A percentile compares a stretch with the other conserved stretches of the same genome.
Evolutionary conservation across 1,139 yeast genomes (phyloP).

Genomic region (Fermentozyma sake): DNA sequence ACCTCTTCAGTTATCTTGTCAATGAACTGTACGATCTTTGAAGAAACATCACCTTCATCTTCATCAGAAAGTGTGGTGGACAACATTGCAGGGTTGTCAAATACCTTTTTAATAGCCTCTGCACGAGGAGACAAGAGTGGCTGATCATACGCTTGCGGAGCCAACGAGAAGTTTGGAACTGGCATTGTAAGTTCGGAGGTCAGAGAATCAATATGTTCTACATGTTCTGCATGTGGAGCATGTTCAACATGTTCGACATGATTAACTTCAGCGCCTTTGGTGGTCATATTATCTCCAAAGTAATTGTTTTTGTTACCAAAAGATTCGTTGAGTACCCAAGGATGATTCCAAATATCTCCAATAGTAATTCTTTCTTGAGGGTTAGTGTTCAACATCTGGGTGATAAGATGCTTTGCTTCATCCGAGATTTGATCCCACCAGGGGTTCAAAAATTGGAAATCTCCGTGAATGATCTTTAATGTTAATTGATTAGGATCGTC

Average conservation of each 20-base stretch:
- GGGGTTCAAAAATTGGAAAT: slow-evolving; percentile 77
- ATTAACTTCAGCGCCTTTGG: slow-evolving; percentile 1
- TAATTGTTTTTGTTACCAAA: slow-evolving; percentile 5
- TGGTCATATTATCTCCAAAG: slow-evolving; percentile 4
- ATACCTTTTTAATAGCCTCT: slow-evolving; percentile 42
- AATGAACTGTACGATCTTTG: slow-evolving; percentile 16
- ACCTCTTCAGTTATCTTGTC: slow-evolving; percentile 18
- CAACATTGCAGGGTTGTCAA: slow-evolving; percentile 42
- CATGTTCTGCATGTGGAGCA: no score
- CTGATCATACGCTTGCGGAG: slow-evolving; percentile 2
- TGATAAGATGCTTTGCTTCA: slow-evolving; percentile 66
- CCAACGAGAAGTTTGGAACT: slow-evolving; percentile 1
- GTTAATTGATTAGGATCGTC: slow-evolving; percentile 80
- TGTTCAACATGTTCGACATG: slow-evolving; percentile 10
- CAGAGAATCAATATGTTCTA: not conserved
- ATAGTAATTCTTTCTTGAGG: slow-evolving; percentile 66
- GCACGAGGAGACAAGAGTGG: slow-evolving; percentile 30
- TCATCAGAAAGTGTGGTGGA: slow-evolving; percentile 6
- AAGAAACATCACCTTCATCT: slow-evolving; percentile 3
- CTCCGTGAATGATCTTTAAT: slow-evolving; percentile 77
- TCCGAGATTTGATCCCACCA: slow-evolving; percentile 95
- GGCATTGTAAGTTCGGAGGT: not conserved
- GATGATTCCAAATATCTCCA: slow-evolving; percentile 55
- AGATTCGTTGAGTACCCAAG: slow-evolving; percentile 26
- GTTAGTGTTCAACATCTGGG: slow-evolving; percentile 50